Conservation (phyloP, 495 filamentous ascomycete species). For the Aspergillus baeticus region DNA sequence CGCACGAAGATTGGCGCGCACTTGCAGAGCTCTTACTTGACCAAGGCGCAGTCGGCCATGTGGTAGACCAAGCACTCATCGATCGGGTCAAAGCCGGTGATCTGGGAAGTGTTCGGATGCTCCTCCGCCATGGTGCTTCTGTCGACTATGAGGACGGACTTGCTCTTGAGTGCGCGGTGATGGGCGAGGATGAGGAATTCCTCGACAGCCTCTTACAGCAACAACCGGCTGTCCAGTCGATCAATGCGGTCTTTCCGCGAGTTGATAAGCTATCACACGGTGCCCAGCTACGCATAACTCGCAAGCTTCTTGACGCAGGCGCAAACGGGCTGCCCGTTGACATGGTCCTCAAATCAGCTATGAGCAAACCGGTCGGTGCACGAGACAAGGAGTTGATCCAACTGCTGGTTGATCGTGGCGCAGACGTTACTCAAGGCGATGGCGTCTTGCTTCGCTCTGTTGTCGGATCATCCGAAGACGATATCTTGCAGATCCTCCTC, state of each 20-base stretch:
- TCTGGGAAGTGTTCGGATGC: conserved; percentile 3
- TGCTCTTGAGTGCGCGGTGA: conserved; percentile 6
- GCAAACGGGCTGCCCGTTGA: conserved; percentile 7
- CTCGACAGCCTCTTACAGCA: conserved; percentile 2
- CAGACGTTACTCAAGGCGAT: conserved; percentile 5
- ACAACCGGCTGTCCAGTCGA: background rate
- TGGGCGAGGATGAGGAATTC: conserved; percentile 1
- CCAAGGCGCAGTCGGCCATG: conserved; percentile 1
- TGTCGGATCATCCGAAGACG: background rate
- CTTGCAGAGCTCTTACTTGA: conserved; percentile 7
- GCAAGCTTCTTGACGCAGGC: conserved; percentile 7
- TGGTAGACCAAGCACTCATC: conserved; percentile 5
- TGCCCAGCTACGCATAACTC: background rate
- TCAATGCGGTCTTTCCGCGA: conserved; percentile 6
- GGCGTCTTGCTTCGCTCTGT: background rate
- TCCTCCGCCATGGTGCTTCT: conserved; percentile 4
- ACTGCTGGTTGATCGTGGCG: conserved; percentile 2
- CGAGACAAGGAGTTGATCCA: conserved; percentile 4
- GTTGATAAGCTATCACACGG: background rate
- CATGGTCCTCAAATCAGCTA: background rate
- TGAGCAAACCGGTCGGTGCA: background rate
- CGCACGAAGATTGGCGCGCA: conserved; percentile 1
- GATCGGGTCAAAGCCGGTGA: conserved; percentile 3
- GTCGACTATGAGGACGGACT: conserved; percentile 2
- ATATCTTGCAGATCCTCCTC: conserved; percentile 3